A percentile compares a stretch with the other conserved stretches of the same genome.
phyloP scores from a whole-genome alignment of 192 early-diverging fungal species.

The Entomortierella chlamydospora region DNA sequence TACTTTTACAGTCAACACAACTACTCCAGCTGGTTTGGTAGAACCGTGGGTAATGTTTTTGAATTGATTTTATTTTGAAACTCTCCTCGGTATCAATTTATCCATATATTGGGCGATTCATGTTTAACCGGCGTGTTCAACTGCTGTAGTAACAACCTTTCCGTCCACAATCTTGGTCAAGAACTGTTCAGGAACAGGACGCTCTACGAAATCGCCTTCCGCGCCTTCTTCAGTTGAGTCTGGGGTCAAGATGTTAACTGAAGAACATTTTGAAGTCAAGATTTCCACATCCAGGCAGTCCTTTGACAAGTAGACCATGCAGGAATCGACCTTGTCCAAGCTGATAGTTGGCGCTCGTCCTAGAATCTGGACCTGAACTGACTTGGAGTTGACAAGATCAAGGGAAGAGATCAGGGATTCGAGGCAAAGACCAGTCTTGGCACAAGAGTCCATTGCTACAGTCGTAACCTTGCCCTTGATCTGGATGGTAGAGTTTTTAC shows the following conservation, averaged over 20 bases:
- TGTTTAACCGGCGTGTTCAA: constrained; percentile 82
- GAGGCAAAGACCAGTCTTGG: constrained; percentile 87
- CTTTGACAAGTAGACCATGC: constrained; percentile 89
- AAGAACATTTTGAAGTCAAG: constrained; percentile 92
- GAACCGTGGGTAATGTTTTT: too few relatives aligned
- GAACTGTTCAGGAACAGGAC: constrained; percentile 93
- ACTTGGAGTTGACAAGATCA: constrained; percentile 93
- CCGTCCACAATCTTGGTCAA: constrained; percentile 87
- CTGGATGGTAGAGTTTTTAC: constrained; percentile 89
- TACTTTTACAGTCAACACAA: too few relatives aligned
- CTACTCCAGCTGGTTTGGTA: too few relatives aligned
- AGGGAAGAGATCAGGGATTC: constrained; percentile 87
- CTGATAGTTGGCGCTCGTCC: constrained; percentile 85
- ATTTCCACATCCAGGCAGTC: constrained; percentile 84
- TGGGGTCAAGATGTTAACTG: constrained; percentile 89
- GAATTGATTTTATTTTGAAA: too few relatives aligned
- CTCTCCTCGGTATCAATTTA: too few relatives aligned
- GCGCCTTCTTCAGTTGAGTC: constrained; percentile 77
- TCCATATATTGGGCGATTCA: too few relatives aligned
- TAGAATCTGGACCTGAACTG: constrained; percentile 87
- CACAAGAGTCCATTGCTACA: constrained; percentile 89
- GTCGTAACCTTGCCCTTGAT: constrained; percentile 95
- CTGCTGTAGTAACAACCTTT: constrained; percentile 82
- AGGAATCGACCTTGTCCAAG: constrained; percentile 94
- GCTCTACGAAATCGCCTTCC: constrained; percentile 79